Base-by-base conservation (phyloP, 2,329 filamentous ascomycete species). In the Penicillium sp. region DNA sequence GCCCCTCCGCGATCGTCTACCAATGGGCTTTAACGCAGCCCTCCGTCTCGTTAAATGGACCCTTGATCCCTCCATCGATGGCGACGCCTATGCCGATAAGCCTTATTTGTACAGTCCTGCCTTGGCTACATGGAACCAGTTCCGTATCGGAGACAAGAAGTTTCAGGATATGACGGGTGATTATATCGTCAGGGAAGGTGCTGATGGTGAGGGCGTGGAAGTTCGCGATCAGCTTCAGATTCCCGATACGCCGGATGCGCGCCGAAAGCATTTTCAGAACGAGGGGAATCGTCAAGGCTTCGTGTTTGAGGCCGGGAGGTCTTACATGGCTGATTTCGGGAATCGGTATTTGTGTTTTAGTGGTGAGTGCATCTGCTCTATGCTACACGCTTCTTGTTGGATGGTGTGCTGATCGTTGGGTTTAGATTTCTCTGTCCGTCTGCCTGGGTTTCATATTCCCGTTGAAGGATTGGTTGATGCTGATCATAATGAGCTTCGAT, bases 281-380 rank as follows among this genome's bases (percentile, higher is more conserved):
- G 77, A 83, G 62, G 69, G 70, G 20, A 77, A 80, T 50, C 72
- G 84, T 57, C 78, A 78, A 56, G 69, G 70, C 2, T 88, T 86
- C 65, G 74, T 73, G 10, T 88, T 87, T 66, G 82, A 87, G 63
- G 75, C 76, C 44, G 85, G 83, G 0, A 75, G 83, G 56, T 73
- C 78, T 51, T 88, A 88, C 71, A 73, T 77, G 53, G 81, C 78
- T 57, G 86, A 89, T 68, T 97, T 99, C 71, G 95, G 87, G 72
- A 97, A 97, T 69, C 88, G 89, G 1, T 96, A 95, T 72, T 73
- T 99, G 41, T 90, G 95, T 71, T 96, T 97, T 69, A 87, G 85
- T 65, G 81, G 81, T 83, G 60, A 48, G 69, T 46, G 16, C 2
- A 31, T 7, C 24, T 13, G 16, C 14, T 38, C 13, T 3, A 36